Base-by-base conservation (phyloP, 345 rosid genomes). In the Sisymbrium altissimum region DNA sequence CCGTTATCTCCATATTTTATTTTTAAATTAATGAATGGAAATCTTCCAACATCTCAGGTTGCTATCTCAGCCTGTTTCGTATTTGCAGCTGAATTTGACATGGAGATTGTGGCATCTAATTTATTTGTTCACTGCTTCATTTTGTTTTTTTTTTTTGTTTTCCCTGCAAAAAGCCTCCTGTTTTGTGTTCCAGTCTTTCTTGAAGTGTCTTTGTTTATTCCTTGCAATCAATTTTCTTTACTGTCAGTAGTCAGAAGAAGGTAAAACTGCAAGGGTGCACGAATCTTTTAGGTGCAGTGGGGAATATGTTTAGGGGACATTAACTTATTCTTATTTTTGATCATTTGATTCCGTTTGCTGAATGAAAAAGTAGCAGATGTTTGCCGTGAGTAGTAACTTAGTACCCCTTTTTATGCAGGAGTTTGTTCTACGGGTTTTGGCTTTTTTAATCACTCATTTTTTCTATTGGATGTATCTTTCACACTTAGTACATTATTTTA, bases 31-130 rank as follows among this genome's bases (percentile, higher is more conserved):
- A 55, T 44, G 27, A 38, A 27, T 48, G 11, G 56, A 57, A 45
- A n/a, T n/a, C 60, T 53, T 69, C 57, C 49, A 54, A 35, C 70
- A 70, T 56, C 45, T 64, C 46, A 55, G 52, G 75, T 72, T 72
- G 18, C 64, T 48, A 38, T 9, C 50, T n/a, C n/a, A n/a, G n/a
- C n/a, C n/a, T n/a, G n/a, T n/a, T n/a, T n/a, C n/a, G n/a, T n/a
- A n/a, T n/a, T n/a, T n/a, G 25, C 46, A 36, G 41, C 29, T 13
- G 60, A 60, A 39, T 50, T 44, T 73, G 19, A 30, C 46, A 58
- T 49, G 23, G 44, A 68, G 46, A 32, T 50, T 40, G 55, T 66
- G 54, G 44, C 21, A 44, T 73, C 71, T 64, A 49, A 18, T 5
- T 5, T 21, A 3, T 15, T 13, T 14, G 63, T 59, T 64, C 14